Evolutionary conservation across 2,329 filamentous ascomycete genomes (phyloP).

Genomic region (Rasamsonia emersonii): DNA sequence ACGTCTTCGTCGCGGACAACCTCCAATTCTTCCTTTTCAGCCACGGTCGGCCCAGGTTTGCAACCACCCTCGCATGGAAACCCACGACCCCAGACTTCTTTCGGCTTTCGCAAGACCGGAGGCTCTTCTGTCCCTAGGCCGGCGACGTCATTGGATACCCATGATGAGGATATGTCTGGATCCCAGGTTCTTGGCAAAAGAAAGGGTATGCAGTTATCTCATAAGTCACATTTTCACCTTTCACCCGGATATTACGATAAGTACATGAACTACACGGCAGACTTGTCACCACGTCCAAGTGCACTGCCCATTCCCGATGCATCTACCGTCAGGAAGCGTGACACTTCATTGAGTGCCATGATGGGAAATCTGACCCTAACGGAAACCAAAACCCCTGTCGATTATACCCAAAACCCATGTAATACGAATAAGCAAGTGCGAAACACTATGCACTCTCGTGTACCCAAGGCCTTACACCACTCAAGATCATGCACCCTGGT

Average conservation of each 20-base stretch:
- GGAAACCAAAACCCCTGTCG: too few species aligned
- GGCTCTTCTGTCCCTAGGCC: conserved; percentile 33
- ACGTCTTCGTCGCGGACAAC: conserved; percentile 34
- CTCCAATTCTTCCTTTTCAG: conserved; percentile 45
- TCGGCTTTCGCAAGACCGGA: conserved; percentile 43
- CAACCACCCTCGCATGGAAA: conserved; percentile 38
- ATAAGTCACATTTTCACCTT: conserved; percentile 5
- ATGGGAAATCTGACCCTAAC: conserved; percentile 22
- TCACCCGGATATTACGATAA: conserved; percentile 16
- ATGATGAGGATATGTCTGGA: conserved; percentile 27
- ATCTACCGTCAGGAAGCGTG: conserved; percentile 18
- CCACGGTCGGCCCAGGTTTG: conserved; percentile 47
- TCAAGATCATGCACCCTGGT: conserved; percentile 30
- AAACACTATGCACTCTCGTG: conserved; percentile 11
- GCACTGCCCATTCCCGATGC: conserved; percentile 10
- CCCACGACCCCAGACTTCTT: conserved; percentile 45
- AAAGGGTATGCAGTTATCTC: conserved; percentile 42
- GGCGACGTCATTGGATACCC: conserved; percentile 34
- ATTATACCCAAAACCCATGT: conserved; percentile 1
- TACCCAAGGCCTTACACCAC: conserved; percentile 21
- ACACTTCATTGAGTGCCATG: conserved; percentile 29
- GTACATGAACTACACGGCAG: conserved; percentile 16
- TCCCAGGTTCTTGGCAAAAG: conserved; percentile 35
- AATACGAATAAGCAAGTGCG: conserved; percentile 8
- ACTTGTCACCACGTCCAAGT: conserved; percentile 18